Conservation (phyloP, 495 filamentous ascomycete species). For the Aspergillus sclerotioniger region DNA sequence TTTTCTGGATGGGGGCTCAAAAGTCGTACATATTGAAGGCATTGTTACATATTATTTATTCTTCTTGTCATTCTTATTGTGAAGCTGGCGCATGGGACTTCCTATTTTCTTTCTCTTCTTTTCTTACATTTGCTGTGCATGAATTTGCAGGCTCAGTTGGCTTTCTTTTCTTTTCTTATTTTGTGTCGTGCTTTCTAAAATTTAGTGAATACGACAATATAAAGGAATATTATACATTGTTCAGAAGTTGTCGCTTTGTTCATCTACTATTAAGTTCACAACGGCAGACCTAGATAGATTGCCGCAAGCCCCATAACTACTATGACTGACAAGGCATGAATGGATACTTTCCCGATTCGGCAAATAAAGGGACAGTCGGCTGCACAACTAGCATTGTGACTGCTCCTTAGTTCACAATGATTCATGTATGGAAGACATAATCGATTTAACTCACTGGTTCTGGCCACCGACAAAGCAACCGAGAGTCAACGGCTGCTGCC, state of each 20-base stretch:
- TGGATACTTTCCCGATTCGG: no score
- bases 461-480: background rate
- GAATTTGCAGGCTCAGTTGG: background rate
- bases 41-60: conserved; percentile 12
- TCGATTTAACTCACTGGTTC: no score
- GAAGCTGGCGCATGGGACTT: background rate
- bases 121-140: conserved; percentile 4
- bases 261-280: background rate
- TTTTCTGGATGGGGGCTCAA: background rate
- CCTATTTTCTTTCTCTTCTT: conserved; percentile 4
- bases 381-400: no score
- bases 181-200: background rate
- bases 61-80: conserved; percentile 1
- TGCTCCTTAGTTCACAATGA: no score
- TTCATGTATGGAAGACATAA: no score
- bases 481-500: background rate
- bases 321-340: no score
- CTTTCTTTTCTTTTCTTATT: background rate
- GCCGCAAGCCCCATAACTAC: no score
- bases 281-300: background rate
- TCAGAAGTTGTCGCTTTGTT: background rate
- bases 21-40: background rate
- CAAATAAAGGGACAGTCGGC: no score
- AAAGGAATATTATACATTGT: background rate
- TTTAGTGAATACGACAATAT: background rate